These are phyloP conservation scores for Leccinum ochraceum DNA, from an alignment of 768 basidiomycete species.

Conservation along the genomic window DNA sequence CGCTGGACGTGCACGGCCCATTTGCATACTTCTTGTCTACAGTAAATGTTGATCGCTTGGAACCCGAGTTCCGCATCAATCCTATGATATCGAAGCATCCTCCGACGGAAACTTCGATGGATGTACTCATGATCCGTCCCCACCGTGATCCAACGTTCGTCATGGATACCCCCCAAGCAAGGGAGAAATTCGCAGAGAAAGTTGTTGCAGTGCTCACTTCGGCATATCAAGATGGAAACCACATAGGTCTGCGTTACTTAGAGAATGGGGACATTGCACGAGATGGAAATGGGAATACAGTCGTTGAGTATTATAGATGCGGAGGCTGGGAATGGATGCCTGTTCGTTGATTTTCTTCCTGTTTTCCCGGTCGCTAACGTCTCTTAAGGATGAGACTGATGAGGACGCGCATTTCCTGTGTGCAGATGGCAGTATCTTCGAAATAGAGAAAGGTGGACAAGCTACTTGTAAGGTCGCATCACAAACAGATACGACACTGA, in stretches of 20 bases:
- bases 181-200: slow-evolving; percentile 53
- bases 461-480: slow-evolving; percentile 49
- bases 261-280: slow-evolving; percentile 41
- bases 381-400: slow-evolving; percentile 56
- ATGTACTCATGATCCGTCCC: slow-evolving; percentile 79
- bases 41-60: slow-evolving; percentile 83
- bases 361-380: slow-evolving; percentile 4
- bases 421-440: slow-evolving; percentile 72
- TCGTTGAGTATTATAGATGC: slow-evolving; percentile 80
- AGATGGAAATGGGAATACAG: slow-evolving; percentile 47
- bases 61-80: slow-evolving; percentile 76
- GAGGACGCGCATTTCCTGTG: slow-evolving; percentile 71
- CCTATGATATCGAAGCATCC: slow-evolving; percentile 57
- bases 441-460: slow-evolving; percentile 60
- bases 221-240: slow-evolving; percentile 81
- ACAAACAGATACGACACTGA: slow-evolving; percentile 30
- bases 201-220: slow-evolving; percentile 52
- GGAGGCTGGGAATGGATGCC: slow-evolving; percentile 88
- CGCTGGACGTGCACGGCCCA: slow-evolving; percentile 63
- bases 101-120: slow-evolving; percentile 52
- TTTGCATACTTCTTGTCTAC: slow-evolving; percentile 87
- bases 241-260: slow-evolving; percentile 61
- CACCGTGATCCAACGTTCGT: slow-evolving; percentile 51
- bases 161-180: slow-evolving; percentile 43
- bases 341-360: slow-evolving; percentile 43